These are phyloP conservation scores for Daedalea quercina DNA, from an alignment of 768 basidiomycete genomes.

Conservation along the genomic window DNA sequence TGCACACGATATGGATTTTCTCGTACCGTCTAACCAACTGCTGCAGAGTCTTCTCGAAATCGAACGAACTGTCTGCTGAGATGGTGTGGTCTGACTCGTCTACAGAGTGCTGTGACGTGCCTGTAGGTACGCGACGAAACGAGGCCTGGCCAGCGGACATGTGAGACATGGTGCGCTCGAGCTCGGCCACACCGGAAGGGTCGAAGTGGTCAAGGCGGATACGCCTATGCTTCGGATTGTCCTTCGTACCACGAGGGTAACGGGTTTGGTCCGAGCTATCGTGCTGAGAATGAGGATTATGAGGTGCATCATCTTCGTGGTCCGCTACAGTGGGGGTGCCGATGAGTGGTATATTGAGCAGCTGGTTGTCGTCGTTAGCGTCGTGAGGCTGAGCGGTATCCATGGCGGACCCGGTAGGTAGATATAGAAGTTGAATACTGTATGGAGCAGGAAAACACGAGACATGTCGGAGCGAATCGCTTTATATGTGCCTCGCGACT, in stretches of 20 bases:
- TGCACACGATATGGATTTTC: too few species aligned
- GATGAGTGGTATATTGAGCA: constrained; percentile 11
- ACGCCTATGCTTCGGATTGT: constrained; percentile 16
- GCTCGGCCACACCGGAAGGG: constrained; percentile 37
- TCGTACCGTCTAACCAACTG: constrained; percentile 17
- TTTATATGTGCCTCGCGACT: too few species aligned
- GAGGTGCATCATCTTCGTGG: constrained; percentile 6
- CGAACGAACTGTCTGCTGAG: constrained; percentile 18
- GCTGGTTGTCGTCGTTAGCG: constrained; percentile 7
- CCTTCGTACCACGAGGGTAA: too few species aligned
- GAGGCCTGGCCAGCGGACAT: background rate
- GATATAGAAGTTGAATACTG: too few species aligned
- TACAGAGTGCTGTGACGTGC: too few species aligned
- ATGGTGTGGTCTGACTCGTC: constrained; percentile 12
- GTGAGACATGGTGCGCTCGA: constrained; percentile 30
- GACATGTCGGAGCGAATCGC: too few species aligned
- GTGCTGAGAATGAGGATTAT: constrained; percentile 2
- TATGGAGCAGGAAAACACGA: too few species aligned
- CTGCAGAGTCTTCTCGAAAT: constrained; percentile 24
- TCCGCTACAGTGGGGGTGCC: constrained; percentile 8
- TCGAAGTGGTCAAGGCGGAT: constrained; percentile 49
- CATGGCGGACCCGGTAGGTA: background rate
- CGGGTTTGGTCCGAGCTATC: too few species aligned
- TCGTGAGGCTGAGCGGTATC: constrained; percentile 13
- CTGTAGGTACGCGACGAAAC: background rate